phyloP scores from a whole-genome alignment of 805 yeast species.

The Starmerella lactis-condensi region DNA sequence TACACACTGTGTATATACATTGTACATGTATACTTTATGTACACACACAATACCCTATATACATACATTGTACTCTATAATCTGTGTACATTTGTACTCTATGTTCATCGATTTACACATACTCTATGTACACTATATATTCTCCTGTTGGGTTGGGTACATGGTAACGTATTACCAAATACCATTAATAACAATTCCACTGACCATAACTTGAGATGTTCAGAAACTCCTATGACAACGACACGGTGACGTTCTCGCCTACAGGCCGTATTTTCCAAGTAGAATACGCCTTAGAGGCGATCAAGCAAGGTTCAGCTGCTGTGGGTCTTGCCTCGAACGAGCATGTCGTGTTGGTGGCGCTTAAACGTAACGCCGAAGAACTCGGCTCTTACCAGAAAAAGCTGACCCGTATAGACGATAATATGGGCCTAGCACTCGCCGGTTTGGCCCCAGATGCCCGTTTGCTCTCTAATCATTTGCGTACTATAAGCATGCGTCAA shows the following conservation, averaged over 20 bases:
- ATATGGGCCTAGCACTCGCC: constrained; percentile 86
- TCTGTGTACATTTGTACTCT: no score
- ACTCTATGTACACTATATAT: no score
- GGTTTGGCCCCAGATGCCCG: constrained; percentile 98
- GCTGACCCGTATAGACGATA: constrained; percentile 76
- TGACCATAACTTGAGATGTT: no score
- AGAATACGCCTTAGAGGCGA: constrained; percentile 84
- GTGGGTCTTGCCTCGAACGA: constrained; percentile 77
- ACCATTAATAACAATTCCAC: no score
- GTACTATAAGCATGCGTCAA: constrained; percentile 81
- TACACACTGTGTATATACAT: no score
- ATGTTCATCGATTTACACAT: no score
- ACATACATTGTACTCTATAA: no score
- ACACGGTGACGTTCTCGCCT: constrained; percentile 88
- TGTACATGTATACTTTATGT: no score
- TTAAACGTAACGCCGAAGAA: constrained; percentile 93
- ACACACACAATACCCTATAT: no score
- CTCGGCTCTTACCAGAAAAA: constrained; percentile 93
- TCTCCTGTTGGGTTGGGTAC: no score
- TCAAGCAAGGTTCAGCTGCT: constrained; percentile 94
- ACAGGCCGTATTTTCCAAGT: constrained; percentile 80
- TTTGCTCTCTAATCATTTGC: constrained; percentile 68
- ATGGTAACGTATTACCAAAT: no score
- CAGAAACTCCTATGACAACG: constrained; percentile 97
- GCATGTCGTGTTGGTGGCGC: constrained; percentile 80